These are phyloP conservation scores for Trametes sanguinea DNA, from an alignment of 768 basidiomycete genomes.

Conservation along the genomic window DNA sequence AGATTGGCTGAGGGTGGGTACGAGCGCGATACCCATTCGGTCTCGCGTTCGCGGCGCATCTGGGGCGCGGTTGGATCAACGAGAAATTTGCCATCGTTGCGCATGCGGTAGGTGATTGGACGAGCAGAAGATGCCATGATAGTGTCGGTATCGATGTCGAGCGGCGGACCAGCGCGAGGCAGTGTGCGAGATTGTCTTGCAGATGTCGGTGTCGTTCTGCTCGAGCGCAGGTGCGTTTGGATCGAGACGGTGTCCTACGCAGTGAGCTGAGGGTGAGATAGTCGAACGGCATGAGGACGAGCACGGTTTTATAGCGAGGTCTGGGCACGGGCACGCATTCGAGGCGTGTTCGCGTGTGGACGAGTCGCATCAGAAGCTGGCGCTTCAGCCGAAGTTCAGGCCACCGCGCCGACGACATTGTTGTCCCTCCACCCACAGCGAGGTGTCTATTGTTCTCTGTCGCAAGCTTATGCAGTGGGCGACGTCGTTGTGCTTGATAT, in stretches of 20 bases:
- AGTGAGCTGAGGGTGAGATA: slow-evolving; percentile 14
- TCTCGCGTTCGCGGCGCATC: slow-evolving; percentile 14
- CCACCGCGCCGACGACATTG: too few relatives aligned
- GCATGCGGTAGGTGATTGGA: slow-evolving; percentile 16
- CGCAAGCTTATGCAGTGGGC: too few relatives aligned
- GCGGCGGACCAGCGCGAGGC: not conserved
- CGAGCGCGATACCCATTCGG: slow-evolving; percentile 16
- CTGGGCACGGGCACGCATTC: slow-evolving; percentile 19
- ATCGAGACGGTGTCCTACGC: slow-evolving; percentile 1
- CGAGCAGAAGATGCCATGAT: slow-evolving; percentile 15
- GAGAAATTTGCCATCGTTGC: slow-evolving; percentile 15
- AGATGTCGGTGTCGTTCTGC: not conserved
- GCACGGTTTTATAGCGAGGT: slow-evolving; percentile 17
- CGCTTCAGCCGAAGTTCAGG: not conserved
- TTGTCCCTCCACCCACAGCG: too few relatives aligned
- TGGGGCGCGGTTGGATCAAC: slow-evolving; percentile 10
- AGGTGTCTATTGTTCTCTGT: too few relatives aligned
- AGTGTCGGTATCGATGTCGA: not conserved
- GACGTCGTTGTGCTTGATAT: too few relatives aligned
- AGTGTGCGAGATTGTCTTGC: not conserved
- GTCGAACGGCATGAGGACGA: not conserved
- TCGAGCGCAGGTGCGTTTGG: not conserved
- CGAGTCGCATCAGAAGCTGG: slow-evolving; percentile 19
- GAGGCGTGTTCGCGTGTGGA: slow-evolving; percentile 20
- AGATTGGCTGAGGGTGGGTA: slow-evolving; percentile 15